Base-by-base conservation (phyloP, 2,329 filamentous ascomycete species). In the Exophiala alcalophila region DNA sequence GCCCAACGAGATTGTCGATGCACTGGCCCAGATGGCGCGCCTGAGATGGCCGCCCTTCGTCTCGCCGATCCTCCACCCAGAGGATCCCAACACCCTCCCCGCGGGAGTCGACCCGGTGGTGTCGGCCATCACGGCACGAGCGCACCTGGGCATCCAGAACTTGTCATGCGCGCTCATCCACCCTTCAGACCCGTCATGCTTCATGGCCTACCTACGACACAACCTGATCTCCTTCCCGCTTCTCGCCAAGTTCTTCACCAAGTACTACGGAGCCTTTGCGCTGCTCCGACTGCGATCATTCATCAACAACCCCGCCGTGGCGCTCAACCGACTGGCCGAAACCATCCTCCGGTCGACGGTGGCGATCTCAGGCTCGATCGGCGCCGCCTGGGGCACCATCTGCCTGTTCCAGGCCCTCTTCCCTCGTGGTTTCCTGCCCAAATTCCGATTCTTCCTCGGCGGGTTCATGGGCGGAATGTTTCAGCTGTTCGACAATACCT, bases 131-230 rank as follows among this genome's bases (percentile, higher is more conserved):
- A 88, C 87, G 1, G 82, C 84, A 1, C 78, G 84, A 19, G 91
- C 91, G 0, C 91, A 97, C 59, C 91, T 91, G 1, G 80, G 88
- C 28, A 91, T 94, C 62, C 82, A 78, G 7, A 42, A 55, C 18
- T 78, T 96, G 14, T 91, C 88, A 29, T 98, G 92, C 66, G 91
- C 91, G 1, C 76, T 91, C 2, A 78, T 97, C 2, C 91, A 98
- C 61, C 90, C 91, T 0, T 74, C 78, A 12, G 86, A 94, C 57
- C 90, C 91, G 1, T 94, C 86, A 12, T 98, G 91, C 64, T 76
- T 84, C 25, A 85, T 86, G 20, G 94, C 87, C 3, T 94, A 90
- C 62, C 69, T 96, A 31, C 86, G 86, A 48, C 94, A 92, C 66
- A 91, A 86, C 78, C 79, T 95, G 44, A 78, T 80, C 41, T 83